Conservation (phyloP, 176 grass and related monocot species). For the Triticum monococcum region DNA sequence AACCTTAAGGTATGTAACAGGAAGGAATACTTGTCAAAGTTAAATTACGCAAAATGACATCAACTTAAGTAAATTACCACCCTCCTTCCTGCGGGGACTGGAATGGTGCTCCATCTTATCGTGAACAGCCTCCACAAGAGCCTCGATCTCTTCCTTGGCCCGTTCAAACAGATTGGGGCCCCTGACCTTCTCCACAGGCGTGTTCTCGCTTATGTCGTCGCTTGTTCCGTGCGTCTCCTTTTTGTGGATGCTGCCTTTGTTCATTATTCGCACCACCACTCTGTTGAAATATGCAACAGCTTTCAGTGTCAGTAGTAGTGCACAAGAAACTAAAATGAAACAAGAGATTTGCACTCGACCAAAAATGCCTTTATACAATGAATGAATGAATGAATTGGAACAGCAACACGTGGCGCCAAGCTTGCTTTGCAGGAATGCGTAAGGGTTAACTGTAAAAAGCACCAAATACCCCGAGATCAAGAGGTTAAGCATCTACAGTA, state of each 20-base stretch:
- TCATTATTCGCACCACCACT: neutral
- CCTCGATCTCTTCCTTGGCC: slow-evolving; percentile 82
- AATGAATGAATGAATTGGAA: neutral
- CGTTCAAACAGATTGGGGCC: slow-evolving; percentile 64
- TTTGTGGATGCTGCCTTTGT: slow-evolving; percentile 41
- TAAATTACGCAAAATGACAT: neutral
- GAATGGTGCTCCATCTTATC: slow-evolving; percentile 50
- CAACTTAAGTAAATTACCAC: slow-evolving; percentile 30
- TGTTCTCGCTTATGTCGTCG: slow-evolving; percentile 43
- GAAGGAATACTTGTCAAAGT: neutral
- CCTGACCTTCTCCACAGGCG: slow-evolving; percentile 54
- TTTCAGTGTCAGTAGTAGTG: neutral
- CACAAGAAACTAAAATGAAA: neutral
- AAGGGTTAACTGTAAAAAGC: neutral
- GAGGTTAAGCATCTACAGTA: neutral
- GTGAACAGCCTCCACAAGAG: slow-evolving; percentile 47
- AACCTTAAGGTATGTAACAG: neutral
- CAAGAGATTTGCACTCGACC: neutral
- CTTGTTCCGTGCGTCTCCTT: slow-evolving; percentile 74
- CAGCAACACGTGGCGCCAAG: neutral
- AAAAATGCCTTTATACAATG: neutral
- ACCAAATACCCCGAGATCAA: neutral
- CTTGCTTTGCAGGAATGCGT: neutral
- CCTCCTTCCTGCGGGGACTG: slow-evolving; percentile 32
- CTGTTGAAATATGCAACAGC: neutral